These are phyloP conservation scores for Xylaria grammica DNA, from an alignment of 495 filamentous ascomycete genomes.

Conservation along the genomic window DNA sequence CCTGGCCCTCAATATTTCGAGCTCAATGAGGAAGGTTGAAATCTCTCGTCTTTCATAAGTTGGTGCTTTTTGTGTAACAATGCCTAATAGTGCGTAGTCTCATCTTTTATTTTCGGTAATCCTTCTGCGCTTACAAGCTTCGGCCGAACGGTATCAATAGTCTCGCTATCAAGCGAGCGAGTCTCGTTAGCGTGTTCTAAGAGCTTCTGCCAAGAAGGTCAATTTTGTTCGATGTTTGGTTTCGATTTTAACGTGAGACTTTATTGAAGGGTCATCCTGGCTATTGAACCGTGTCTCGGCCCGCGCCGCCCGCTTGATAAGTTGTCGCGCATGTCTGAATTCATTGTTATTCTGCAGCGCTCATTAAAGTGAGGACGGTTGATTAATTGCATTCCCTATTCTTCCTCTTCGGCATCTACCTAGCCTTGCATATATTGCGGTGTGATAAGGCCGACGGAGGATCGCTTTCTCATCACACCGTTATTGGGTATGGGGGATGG, in stretches of 20 bases:
- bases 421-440: constrained; percentile 4
- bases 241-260: not conserved
- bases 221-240: not conserved
- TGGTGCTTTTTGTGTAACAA: constrained; percentile 1
- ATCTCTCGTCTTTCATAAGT: not conserved
- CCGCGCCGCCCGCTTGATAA: constrained; percentile 13
- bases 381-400: not conserved
- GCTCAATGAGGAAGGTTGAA: constrained; percentile 10
- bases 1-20: not conserved
- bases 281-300: constrained; percentile 1
- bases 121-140: too few species aligned
- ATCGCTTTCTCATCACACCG: not conserved
- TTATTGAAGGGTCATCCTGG: not conserved
- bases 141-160: constrained; percentile 10
- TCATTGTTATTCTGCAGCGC: not conserved
- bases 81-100: too few species aligned
- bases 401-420: not conserved
- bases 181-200: not conserved
- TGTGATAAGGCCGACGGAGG: not conserved
- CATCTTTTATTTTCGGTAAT: not conserved
- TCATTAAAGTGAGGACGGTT: not conserved
- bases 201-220: not conserved
- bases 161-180: not conserved
- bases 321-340: too few species aligned
- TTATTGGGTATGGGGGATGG: not conserved